Conservation (phyloP, 306 rosid genomes). For the Dalbergia cochinchinensis region DNA sequence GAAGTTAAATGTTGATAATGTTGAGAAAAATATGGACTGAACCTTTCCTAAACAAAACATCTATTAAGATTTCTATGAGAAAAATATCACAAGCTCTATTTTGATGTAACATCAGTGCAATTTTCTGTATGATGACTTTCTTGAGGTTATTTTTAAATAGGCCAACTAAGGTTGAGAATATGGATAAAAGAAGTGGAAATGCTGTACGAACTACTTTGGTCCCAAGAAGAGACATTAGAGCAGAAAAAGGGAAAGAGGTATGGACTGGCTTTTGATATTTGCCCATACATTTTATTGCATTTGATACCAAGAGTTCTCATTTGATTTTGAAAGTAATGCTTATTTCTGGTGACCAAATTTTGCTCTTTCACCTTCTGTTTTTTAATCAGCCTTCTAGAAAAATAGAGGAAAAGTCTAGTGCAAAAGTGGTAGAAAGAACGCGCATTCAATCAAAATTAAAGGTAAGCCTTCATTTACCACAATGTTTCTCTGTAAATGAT, state of each 20-base stretch:
- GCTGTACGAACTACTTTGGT: conserved; percentile 51
- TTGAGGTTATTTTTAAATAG: conserved; percentile 49
- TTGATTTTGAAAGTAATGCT: conserved; percentile 20
- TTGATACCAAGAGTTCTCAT: neutral
- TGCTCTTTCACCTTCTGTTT: conserved; percentile 12
- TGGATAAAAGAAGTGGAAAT: conserved; percentile 62
- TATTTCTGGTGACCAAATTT: conserved; percentile 21
- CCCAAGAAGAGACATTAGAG: conserved; percentile 56
- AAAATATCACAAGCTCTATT: conserved; percentile 14
- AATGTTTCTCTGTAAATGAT: conserved; percentile 26
- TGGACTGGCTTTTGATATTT: conserved; percentile 28
- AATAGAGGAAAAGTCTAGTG: conserved; percentile 54
- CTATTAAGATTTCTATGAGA: conserved; percentile 1
- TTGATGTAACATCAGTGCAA: conserved; percentile 30
- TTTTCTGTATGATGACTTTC: conserved; percentile 41
- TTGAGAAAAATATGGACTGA: neutral
- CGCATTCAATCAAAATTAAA: conserved; percentile 70
- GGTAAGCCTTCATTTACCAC: conserved; percentile 48
- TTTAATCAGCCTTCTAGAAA: conserved; percentile 55
- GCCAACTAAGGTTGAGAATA: conserved; percentile 58
- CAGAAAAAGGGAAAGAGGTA: conserved; percentile 74
- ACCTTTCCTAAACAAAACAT: conserved; percentile 15
- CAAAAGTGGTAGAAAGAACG: conserved; percentile 54
- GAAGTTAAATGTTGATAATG: neutral
- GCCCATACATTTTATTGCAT: neutral